Evolutionary conservation across 2,329 filamentous ascomycete species (phyloP).

Genomic region (Diplodia corticola): DNA sequence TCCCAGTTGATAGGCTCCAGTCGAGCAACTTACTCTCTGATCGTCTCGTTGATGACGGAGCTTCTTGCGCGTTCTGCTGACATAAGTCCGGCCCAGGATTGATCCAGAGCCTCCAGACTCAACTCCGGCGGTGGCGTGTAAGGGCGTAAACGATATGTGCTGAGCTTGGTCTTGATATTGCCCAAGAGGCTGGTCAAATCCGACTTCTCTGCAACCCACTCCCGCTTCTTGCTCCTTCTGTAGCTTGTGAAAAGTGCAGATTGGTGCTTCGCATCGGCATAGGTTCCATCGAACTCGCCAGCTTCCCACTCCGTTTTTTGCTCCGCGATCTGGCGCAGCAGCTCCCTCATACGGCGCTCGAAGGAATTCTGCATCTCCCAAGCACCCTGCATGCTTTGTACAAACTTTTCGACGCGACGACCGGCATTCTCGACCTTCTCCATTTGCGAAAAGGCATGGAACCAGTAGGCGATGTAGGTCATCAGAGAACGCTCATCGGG

Average conservation of each 20-base stretch:
- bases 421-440: slow-evolving; percentile 98
- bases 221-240: slow-evolving; percentile 85
- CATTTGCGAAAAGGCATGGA: slow-evolving; percentile 99
- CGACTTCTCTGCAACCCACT: slow-evolving; percentile 97
- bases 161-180: slow-evolving; percentile 98
- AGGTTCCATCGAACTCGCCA: slow-evolving; percentile 85
- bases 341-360: slow-evolving; percentile 82
- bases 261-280: slow-evolving; percentile 87
- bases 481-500: slow-evolving; percentile 96
- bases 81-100: slow-evolving; percentile 77
- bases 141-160: slow-evolving; percentile 85
- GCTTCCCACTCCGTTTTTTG: slow-evolving; percentile 77
- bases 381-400: slow-evolving; percentile 97
- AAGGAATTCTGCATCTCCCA: slow-evolving; percentile 99
- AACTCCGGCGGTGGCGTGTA: slow-evolving; percentile 88
- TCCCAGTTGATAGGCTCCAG: not conserved
- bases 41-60: slow-evolving; percentile 96
- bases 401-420: slow-evolving; percentile 94
- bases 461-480: slow-evolving; percentile 99
- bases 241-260: slow-evolving; percentile 79
- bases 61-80: slow-evolving; percentile 84
- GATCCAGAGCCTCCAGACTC: slow-evolving; percentile 77
- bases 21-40: slow-evolving; percentile 69
- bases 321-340: slow-evolving; percentile 71
- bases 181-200: slow-evolving; percentile 89